Evolutionary conservation across 1,284 basidiomycete genomes (phyloP), one percentile per base, ranked within the genome.

Genomic region (Tilletia walkeri): DNA sequence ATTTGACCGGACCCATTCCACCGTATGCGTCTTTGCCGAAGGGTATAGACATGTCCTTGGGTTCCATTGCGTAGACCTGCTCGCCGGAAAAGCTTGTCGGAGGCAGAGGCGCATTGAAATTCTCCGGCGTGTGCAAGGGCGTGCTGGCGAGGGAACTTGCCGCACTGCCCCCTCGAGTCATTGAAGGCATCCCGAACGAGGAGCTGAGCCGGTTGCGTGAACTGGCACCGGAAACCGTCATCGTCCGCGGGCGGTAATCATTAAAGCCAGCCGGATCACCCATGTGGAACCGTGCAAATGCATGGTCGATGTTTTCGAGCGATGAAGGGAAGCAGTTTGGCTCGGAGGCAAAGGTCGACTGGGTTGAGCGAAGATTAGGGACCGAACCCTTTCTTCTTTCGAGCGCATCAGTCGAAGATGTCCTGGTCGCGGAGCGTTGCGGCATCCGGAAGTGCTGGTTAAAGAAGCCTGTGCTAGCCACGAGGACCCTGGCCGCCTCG

Each of bases 311-410:
- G 54, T 24, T 30, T 34, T 56, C 54, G 24, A 24, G 24, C 4
- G 59, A 41, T 20, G 59, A 39, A 14, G 36, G 59, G 39, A 34
- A 34, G 30, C 18, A 4, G 12, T 7, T 18, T 18, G 50, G n/a
- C 16, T 53, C 18, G 12, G 50, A 53, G 50, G 6, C 12, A 41
- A 39, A 36, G 20, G 59, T 16, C 20, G 59, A 63, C 12, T 38
- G 59, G 9, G 59, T 41, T n/a, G 34, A 38, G 9, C 59, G 59
- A 63, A 63, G 59, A 39, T 63, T 63, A 2, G 59, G 59, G 5
- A 39, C 38, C 18, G 59, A 63, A 39, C 59, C 59, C 59, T 63
- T 34, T 20, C 59, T 34, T 10, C 59, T 24, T 12, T 63, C 59
- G 30, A 63, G 34, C 7, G 34, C 39, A 3, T 63, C 59, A 14